Evolutionary conservation across 225 moss, liverwort and hornwort genomes (phyloP).

Genomic region (Asterella californica): DNA sequence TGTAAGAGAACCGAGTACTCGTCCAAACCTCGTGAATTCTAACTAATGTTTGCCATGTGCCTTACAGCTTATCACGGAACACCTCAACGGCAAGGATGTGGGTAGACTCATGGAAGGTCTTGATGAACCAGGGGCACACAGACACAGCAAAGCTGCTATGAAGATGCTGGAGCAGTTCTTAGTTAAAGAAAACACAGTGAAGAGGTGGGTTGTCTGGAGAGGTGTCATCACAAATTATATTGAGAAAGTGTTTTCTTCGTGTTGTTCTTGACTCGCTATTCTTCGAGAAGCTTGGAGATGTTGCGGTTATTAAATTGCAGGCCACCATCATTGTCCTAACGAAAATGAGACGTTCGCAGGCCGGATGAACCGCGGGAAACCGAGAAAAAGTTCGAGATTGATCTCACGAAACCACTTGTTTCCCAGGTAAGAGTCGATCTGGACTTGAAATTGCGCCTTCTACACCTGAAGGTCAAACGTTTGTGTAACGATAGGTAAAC

Average conservation of each 20-base stretch:
- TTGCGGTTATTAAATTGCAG: too few relatives aligned
- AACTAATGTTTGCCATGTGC: constrained; percentile 8
- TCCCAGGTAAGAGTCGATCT: constrained; percentile 26
- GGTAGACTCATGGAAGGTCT: constrained; percentile 38
- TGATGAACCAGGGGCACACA: constrained; percentile 30
- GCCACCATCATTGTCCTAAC: not conserved
- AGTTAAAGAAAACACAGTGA: not conserved
- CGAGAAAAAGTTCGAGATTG: constrained; percentile 32
- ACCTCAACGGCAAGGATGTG: constrained; percentile 30
- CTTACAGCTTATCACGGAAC: constrained; percentile 33
- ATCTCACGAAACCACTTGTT: constrained; percentile 50
- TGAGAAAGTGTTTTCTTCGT: not conserved
- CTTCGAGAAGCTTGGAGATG: too few relatives aligned
- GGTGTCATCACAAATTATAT: not conserved
- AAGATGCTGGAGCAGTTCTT: constrained; percentile 37
- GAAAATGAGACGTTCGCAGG: not conserved
- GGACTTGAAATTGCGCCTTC: too few relatives aligned
- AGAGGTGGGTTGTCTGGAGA: constrained; percentile 19
- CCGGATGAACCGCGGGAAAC: not conserved
- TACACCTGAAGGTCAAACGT: too few relatives aligned
- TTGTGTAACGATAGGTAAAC: not conserved
- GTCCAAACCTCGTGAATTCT: not conserved
- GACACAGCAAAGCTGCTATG: constrained; percentile 39
- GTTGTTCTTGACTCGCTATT: not conserved
- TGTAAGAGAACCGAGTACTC: not conserved